Evolutionary conservation across 371 early-diverging fungal species (phyloP).

Genomic region (Mucor sp.): DNA sequence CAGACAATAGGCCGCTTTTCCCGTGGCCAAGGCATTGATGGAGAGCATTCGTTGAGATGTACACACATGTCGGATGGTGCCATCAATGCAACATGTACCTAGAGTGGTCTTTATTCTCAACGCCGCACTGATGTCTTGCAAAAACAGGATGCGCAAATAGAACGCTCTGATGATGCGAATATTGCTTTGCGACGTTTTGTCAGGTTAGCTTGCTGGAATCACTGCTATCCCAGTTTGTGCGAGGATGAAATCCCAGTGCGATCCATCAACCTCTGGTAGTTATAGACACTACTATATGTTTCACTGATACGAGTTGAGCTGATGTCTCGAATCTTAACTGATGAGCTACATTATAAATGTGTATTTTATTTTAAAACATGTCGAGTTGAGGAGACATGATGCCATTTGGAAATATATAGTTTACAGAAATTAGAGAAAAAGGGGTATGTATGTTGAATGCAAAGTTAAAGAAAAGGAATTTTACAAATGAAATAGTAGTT

Average conservation of each 20-base stretch:
- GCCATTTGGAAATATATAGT: not conserved
- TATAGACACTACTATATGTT: too few relatives aligned
- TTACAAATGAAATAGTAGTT: not conserved
- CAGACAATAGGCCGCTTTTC: not conserved
- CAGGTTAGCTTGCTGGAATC: not conserved
- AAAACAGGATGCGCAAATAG: not conserved
- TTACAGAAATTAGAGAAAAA: not conserved
- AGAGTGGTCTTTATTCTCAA: not conserved
- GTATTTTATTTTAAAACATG: constrained; percentile 1
- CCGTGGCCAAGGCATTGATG: not conserved
- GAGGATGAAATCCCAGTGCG: not conserved
- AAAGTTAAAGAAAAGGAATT: not conserved
- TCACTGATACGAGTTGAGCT: too few relatives aligned
- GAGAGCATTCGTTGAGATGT: too few relatives aligned
- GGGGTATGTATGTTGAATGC: constrained; percentile 16
- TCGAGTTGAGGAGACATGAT: constrained; percentile 9
- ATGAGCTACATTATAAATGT: not conserved
- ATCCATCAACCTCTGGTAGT: not conserved
- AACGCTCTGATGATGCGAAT: not conserved
- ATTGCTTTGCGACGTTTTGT: not conserved
- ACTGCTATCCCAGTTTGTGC: not conserved
- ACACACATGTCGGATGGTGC: too few relatives aligned
- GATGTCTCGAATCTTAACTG: too few relatives aligned
- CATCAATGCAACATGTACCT: too few relatives aligned
- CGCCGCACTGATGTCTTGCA: not conserved